Base-by-base conservation (phyloP, 768 basidiomycete species). In the Hysterangium stoloniferum region DNA sequence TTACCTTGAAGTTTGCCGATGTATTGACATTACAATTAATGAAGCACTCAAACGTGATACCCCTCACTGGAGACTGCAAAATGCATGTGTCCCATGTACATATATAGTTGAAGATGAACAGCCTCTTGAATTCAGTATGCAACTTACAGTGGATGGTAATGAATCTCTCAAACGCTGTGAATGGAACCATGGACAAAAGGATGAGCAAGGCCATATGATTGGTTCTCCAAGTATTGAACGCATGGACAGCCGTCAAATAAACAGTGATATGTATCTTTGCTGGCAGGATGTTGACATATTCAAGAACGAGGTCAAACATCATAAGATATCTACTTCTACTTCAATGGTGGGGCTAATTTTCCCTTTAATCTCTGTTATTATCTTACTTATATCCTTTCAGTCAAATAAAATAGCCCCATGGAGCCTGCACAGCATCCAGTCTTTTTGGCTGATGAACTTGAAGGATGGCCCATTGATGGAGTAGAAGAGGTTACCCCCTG, bases 51-150 rank as follows among this genome's bases (percentile, higher is more conserved):
- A 61, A 1, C 57, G 61, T 0, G 57, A 66, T 47, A 36, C 46
- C 0, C 59, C 61, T 0, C 37, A 70, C 33, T 74, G 69, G 66
- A 52, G 63, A 3, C 61, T 65, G 2, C 25, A 54, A 27, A 61
- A 71, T 46, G 56, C 61, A 1, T 74, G 71, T 53, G 64, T 65
- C 0, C 53, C 68, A 1, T 74, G 72, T 52, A 51, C 52, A 17
- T 69, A 72, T 45, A 57, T 65, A 62, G 54, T 70, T 7, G 44
- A 64, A 41, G 64, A 56, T 20, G 66, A 73, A 46, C 61, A 59
- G 0, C 25, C 53, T 1, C 59, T 71, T 1, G 9, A 25, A 4
- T 63, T 59, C 27, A 13, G 52, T 0, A 12, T 60, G 6, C 52
- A 71, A 25, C 25, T 57, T 13, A 59, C 57, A 15, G 56, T 66